phyloP scores from a whole-genome alignment of 345 rosid species.

The Camelina sativa region DNA sequence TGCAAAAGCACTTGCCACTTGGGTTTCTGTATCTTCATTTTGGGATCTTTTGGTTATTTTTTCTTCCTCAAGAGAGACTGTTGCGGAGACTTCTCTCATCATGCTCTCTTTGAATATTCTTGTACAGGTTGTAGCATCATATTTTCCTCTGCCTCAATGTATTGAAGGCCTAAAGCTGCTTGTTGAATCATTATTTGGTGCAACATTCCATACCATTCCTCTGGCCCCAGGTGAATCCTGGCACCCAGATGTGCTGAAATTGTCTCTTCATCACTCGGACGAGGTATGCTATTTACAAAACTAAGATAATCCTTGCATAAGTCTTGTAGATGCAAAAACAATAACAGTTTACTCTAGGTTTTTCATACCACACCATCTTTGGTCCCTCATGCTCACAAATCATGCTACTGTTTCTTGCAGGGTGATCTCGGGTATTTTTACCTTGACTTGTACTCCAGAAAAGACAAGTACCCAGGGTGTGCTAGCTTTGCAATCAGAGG shows the following conservation, averaged over 20 bases:
- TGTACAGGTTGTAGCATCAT: constrained; percentile 81
- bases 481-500: constrained; percentile 95
- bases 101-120: constrained; percentile 9
- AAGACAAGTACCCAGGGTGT: constrained; percentile 95
- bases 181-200: constrained; percentile 84
- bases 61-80: constrained; percentile 1
- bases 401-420: constrained; percentile 50
- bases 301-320: constrained; percentile 1
- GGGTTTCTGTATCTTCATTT: constrained; percentile 13
- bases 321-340: not conserved
- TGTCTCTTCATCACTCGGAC: constrained; percentile 85
- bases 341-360: not conserved
- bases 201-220: constrained; percentile 61
- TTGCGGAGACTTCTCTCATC: not conserved
- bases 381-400: constrained; percentile 26
- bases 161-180: constrained; percentile 83
- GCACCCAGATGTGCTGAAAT: constrained; percentile 89
- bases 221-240: constrained; percentile 93
- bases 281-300: constrained; percentile 61
- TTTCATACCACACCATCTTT: not conserved
- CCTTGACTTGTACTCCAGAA: constrained; percentile 87
- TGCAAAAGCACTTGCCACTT: constrained; percentile 8
- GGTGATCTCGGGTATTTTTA: constrained; percentile 90
- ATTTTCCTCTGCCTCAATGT: constrained; percentile 84
- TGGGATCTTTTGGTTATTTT: not conserved